Conservation (phyloP, 768 basidiomycete genomes). For the Daedaleopsis nitida region DNA sequence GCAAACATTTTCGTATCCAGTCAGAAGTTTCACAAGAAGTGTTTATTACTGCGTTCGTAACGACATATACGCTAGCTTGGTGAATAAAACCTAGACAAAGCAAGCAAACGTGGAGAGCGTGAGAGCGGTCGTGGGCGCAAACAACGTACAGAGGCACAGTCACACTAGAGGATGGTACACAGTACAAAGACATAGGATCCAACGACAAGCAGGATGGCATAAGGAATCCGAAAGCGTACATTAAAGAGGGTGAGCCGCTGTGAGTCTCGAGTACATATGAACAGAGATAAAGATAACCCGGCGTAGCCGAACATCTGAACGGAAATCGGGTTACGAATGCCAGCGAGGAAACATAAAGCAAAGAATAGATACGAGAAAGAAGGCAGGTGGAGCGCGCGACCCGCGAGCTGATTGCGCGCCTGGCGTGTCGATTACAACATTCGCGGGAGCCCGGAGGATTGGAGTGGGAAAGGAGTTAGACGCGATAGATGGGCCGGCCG, state of each 20-base stretch:
- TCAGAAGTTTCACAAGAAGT: not conserved
- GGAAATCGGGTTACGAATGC: constrained; percentile 1
- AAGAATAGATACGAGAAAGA: not conserved
- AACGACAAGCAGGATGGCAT: not conserved
- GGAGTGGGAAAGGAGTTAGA: constrained; percentile 19
- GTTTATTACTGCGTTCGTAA: not conserved
- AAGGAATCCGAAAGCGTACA: not conserved
- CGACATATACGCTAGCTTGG: not conserved
- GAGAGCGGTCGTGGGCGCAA: constrained; percentile 14
- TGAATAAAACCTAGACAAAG: not conserved
- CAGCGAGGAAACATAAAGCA: not conserved
- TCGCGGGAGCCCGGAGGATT: not conserved
- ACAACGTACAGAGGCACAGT: constrained; percentile 13
- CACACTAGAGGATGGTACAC: not conserved
- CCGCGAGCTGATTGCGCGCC: constrained; percentile 7
- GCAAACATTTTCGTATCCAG: no score
- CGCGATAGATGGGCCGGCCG: constrained; percentile 54
- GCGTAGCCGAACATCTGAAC: not conserved
- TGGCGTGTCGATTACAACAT: not conserved
- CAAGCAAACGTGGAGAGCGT: constrained; percentile 5
- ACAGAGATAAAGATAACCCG: constrained; percentile 13
- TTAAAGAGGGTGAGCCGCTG: no score
- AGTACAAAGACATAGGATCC: not conserved
- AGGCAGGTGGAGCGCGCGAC: not conserved
- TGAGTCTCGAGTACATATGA: not conserved